Evolutionary conservation across 2,329 filamentous ascomycete genomes (phyloP).

Genomic region (Sporothrix phasma): DNA sequence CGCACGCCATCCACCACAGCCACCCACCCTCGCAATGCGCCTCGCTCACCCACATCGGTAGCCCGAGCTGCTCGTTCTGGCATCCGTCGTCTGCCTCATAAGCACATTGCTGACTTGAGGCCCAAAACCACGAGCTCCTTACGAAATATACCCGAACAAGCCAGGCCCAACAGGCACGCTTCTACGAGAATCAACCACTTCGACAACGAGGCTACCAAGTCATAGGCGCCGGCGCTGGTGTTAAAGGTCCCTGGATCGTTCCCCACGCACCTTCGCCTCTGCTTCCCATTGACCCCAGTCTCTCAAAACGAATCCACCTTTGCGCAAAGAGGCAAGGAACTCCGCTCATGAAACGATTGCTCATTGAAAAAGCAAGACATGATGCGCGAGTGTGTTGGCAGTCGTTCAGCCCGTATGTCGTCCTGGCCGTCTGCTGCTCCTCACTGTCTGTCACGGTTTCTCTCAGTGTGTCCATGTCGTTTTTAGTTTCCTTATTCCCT

Average conservation of each 20-base stretch:
- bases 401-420: background rate
- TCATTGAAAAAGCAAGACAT: background rate
- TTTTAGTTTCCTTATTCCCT: background rate
- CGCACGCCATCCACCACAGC: background rate
- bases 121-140: background rate
- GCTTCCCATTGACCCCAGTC: background rate
- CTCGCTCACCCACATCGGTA: background rate
- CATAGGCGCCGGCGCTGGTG: background rate
- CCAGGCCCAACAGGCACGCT: background rate
- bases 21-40: background rate
- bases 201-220: background rate
- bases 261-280: background rate
- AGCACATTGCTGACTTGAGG: background rate
- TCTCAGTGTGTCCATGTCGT: background rate
- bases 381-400: background rate
- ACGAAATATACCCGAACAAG: too few relatives aligned
- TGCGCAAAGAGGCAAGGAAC: background rate
- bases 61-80: background rate
- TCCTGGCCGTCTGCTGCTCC: background rate
- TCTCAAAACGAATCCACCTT: background rate
- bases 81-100: background rate
- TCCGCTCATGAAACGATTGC: slow-evolving; percentile 1
- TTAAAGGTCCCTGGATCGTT: background rate
- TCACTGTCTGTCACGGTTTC: background rate
- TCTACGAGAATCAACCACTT: background rate